Percentiles rank a stretch among this genome's conserved stretches.
Conservation (phyloP, 2,329 filamentous ascomycete genomes). For the Chrysoporthe cubensis region DNA sequence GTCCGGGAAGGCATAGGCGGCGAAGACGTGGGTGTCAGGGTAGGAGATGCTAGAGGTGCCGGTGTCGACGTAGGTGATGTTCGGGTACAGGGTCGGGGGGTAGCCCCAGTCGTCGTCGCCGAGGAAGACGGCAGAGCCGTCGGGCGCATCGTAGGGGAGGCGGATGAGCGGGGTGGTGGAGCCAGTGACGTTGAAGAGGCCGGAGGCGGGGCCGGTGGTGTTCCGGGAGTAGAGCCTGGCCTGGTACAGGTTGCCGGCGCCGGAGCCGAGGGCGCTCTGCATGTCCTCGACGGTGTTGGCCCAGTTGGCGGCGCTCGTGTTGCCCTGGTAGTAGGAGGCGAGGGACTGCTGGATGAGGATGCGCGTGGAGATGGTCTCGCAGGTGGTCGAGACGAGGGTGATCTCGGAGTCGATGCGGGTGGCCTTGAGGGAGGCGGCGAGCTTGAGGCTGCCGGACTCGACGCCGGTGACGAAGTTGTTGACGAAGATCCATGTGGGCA, state of each 20-base stretch:
- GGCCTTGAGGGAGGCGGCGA: slow-evolving; percentile 86
- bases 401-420: slow-evolving; percentile 80
- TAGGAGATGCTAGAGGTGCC: slow-evolving; percentile 45
- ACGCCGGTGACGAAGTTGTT: slow-evolving; percentile 57
- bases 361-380: slow-evolving; percentile 71
- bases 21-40: slow-evolving; percentile 46
- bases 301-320: slow-evolving; percentile 65
- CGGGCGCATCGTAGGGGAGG: slow-evolving; percentile 63
- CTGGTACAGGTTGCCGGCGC: slow-evolving; percentile 64
- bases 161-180: slow-evolving; percentile 51
- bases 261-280: slow-evolving; percentile 68
- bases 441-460: slow-evolving; percentile 64
- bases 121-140: slow-evolving; percentile 64
- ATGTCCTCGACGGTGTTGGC: slow-evolving; percentile 64
- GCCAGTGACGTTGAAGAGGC: slow-evolving; percentile 69
- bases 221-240: slow-evolving; percentile 74
- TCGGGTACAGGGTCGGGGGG: slow-evolving; percentile 75
- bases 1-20: slow-evolving; percentile 54
- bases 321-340: slow-evolving; percentile 56
- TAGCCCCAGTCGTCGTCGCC: slow-evolving; percentile 69
- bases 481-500: slow-evolving; percentile 72
- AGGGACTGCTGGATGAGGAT: slow-evolving; percentile 62
- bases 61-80: slow-evolving; percentile 67
- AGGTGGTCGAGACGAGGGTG: slow-evolving; percentile 76
- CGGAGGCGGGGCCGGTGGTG: slow-evolving; percentile 56